Percentiles rank a stretch among this genome's conserved stretches.
Conservation (phyloP, 345 rosid genomes). For the Citrus australasica region DNA sequence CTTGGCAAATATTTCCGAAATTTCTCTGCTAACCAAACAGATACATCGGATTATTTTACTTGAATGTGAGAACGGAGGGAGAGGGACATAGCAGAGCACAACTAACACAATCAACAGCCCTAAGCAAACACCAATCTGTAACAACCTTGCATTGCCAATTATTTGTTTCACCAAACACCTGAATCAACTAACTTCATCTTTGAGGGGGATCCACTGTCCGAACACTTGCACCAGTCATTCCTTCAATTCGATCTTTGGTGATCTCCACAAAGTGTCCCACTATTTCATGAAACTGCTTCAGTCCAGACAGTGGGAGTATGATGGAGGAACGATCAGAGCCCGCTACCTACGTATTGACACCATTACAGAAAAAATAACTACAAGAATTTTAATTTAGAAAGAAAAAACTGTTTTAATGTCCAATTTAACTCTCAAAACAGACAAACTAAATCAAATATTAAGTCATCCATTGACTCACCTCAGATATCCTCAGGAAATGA, state of each 20-base stretch:
- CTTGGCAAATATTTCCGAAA: conserved; percentile 22
- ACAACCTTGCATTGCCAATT: conserved; percentile 29
- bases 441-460: neutral
- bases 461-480: conserved; percentile 39
- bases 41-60: conserved; percentile 45
- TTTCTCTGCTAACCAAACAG: conserved; percentile 27
- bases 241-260: conserved; percentile 86
- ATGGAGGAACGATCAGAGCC: conserved; percentile 94
- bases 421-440: neutral
- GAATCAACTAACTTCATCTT: conserved; percentile 46
- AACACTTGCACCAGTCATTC: conserved; percentile 80
- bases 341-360: conserved; percentile 63
- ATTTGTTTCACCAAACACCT: conserved; percentile 16
- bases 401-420: neutral
- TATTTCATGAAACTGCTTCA: conserved; percentile 89
- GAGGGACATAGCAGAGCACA: conserved; percentile 29
- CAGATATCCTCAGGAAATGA: conserved; percentile 93
- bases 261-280: conserved; percentile 96
- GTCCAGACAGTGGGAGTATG: conserved; percentile 89
- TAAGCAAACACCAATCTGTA: conserved; percentile 31
- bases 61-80: conserved; percentile 22
- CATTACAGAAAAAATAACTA: neutral
- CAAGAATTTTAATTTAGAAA: neutral
- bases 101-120: conserved; percentile 35
- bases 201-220: conserved; percentile 91